Base-by-base conservation (phyloP, 2,329 filamentous ascomycete species). In the Calonectria leucothoes region DNA sequence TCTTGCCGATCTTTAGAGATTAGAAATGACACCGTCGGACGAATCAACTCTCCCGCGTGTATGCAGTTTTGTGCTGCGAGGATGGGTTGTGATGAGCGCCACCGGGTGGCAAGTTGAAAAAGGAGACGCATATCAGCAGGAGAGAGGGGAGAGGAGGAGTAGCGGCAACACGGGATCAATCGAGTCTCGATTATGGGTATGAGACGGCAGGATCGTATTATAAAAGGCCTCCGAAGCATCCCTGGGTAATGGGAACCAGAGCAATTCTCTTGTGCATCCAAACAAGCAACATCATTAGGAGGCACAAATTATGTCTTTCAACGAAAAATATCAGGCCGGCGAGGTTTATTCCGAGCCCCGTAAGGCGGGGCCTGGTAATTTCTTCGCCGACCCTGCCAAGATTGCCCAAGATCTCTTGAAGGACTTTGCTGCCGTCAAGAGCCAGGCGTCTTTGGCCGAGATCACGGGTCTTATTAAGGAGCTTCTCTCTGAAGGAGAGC, bases 401-500 rank as follows among this genome's bases (percentile, higher is more conserved):
- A 71, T 85, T 29, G 84, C 83, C 35, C 75, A 77, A 31, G 81
- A 82, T 27, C 66, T 85, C 17, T 61, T 85, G 57, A 85, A 81
- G 61, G 82, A 84, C 63, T 81, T 75, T 67, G 67, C 69, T 33
- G 81, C 79, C 15, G 65, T 84, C 42, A 74, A 78, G 4, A 78
- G 77, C 52, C 79, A 83, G 67, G 80, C 76, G 1, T 80, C 81
- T 29, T 49, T 78, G 17, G 49, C 76, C 6, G 77, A 86, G 63
- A 70, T 86, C 15, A 75, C 77, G 6, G 78, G 69, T 6, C 81
- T 86, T 33, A 76, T 86, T 52, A 82, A 84, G 23, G 78, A 79
- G 39, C 66, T 85, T 17, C 74, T 70, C 6, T 69, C 79, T 2
- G 86, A 87, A n/a, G 89, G 89, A 3, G 84, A 89, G 51, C 87